Percentiles rank a stretch among this genome's conserved stretches.
Evolutionary conservation across 2,329 filamentous ascomycete genomes (phyloP).

Genomic region (Cercospora beticola): DNA sequence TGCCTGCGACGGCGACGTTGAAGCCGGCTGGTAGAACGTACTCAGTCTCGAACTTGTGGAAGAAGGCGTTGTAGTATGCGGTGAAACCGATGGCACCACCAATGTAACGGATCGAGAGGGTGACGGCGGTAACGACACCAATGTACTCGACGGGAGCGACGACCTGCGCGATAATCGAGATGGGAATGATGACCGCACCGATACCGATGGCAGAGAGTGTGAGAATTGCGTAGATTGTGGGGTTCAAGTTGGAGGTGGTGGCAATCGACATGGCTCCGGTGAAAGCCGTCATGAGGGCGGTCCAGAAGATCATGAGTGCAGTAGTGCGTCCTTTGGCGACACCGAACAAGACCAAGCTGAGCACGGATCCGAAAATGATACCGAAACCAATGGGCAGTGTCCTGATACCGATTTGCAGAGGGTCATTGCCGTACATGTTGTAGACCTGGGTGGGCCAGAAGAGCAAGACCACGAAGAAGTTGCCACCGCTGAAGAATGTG

Average conservation of each 20-base stretch:
- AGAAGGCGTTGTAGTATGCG: conserved; percentile 55
- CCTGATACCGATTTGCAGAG: conserved; percentile 62
- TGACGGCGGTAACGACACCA: conserved; percentile 66
- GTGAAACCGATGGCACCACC: conserved; percentile 59
- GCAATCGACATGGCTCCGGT: conserved; percentile 35
- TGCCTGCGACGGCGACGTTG: conserved; percentile 21
- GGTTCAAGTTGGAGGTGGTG: conserved; percentile 29
- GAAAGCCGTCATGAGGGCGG: conserved; percentile 64
- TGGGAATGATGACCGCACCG: conserved; percentile 66
- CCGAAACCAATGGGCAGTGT: conserved; percentile 64
- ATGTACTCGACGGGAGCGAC: conserved; percentile 69
- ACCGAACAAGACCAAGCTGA: conserved; percentile 59
- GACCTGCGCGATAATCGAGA: conserved; percentile 65
- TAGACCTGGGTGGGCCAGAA: conserved; percentile 66
- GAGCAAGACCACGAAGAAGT: conserved; percentile 46
- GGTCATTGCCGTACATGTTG: conserved; percentile 63
- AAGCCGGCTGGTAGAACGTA: conserved; percentile 23
- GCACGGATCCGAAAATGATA: conserved; percentile 61
- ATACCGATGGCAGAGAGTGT: conserved; percentile 63
- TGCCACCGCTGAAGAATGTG: conserved; percentile 43
- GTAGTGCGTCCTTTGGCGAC: conserved; percentile 59
- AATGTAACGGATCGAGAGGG: conserved; percentile 65
- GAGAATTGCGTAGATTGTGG: conserved; percentile 48
- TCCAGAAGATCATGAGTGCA: conserved; percentile 59
- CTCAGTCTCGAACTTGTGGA: conserved; percentile 39